Evolutionary conservation across 192 early-diverging fungal species (phyloP).

Genomic region (Coemansia reversa): DNA sequence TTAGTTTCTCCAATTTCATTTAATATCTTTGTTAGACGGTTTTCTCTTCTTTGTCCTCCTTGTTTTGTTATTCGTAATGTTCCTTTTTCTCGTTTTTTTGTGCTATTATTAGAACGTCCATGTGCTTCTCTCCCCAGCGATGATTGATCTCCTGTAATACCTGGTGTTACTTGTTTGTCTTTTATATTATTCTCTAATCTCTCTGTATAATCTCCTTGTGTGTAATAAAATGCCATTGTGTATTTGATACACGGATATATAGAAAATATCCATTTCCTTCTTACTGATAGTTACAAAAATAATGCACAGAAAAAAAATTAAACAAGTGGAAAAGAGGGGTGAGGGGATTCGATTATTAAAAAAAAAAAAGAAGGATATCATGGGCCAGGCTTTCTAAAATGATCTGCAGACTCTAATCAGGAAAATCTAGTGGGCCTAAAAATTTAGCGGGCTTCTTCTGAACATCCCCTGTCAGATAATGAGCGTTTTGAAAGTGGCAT

Average conservation of each 20-base stretch:
- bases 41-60: conserved; percentile 20
- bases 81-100: conserved; percentile 20
- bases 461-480: too few relatives aligned
- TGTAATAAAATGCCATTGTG: conserved; percentile 50
- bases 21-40: conserved; percentile 32
- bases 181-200: conserved; percentile 11
- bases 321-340: too few relatives aligned
- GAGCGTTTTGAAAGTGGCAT: too few relatives aligned
- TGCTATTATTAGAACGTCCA: background rate
- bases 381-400: background rate
- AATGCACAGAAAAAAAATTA: background rate
- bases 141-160: background rate
- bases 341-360: background rate
- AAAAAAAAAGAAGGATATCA: background rate
- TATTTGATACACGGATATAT: background rate
- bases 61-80: conserved; percentile 15
- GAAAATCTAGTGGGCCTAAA: too few relatives aligned
- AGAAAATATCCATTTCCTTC: background rate
- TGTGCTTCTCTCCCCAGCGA: conserved; percentile 6
- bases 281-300: background rate
- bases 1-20: conserved; percentile 12
- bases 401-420: background rate
- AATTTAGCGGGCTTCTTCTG: too few relatives aligned
- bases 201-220: conserved; percentile 30
- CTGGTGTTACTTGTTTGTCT: background rate